Evolutionary conservation across 768 basidiomycete genomes (phyloP).

Genomic region (Podaxis carcinomalis): DNA sequence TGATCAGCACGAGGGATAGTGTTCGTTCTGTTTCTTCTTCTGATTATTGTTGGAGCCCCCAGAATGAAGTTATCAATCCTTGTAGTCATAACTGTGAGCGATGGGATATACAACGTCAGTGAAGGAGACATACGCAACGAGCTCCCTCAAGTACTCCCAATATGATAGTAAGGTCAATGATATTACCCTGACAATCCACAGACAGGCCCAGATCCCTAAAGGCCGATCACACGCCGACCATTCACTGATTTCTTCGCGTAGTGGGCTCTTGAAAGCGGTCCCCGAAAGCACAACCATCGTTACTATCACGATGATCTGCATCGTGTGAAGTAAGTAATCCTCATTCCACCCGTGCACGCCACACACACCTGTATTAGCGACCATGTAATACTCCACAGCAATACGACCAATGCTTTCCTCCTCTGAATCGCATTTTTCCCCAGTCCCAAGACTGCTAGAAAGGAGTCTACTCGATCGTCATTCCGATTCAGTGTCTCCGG

Average conservation of each 20-base stretch:
- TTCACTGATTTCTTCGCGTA: slow-evolving; percentile 37
- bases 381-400: slow-evolving; percentile 48
- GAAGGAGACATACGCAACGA: slow-evolving; percentile 20
- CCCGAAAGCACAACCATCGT: slow-evolving; percentile 45
- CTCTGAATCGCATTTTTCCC: slow-evolving; percentile 47
- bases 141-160: slow-evolving; percentile 51
- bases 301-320: slow-evolving; percentile 48
- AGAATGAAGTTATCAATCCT: neutral
- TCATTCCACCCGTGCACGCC: neutral
- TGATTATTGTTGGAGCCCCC: neutral
- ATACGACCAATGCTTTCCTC: slow-evolving; percentile 48
- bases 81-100: neutral
- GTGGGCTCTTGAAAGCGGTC: slow-evolving; percentile 42
- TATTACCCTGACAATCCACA: slow-evolving; percentile 56
- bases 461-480: neutral
- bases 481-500: neutral
- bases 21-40: slow-evolving; percentile 3
- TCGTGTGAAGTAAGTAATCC: neutral
- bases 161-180: slow-evolving; percentile 45
- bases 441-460: slow-evolving; percentile 43
- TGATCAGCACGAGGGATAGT: slow-evolving; percentile 5
- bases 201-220: slow-evolving; percentile 60
- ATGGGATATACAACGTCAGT: neutral
- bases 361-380: slow-evolving; percentile 45
- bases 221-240: slow-evolving; percentile 63